These are phyloP conservation scores for Akebia trifoliata DNA, from an alignment of 164 flowering plant genomes.

Conservation along the genomic window DNA sequence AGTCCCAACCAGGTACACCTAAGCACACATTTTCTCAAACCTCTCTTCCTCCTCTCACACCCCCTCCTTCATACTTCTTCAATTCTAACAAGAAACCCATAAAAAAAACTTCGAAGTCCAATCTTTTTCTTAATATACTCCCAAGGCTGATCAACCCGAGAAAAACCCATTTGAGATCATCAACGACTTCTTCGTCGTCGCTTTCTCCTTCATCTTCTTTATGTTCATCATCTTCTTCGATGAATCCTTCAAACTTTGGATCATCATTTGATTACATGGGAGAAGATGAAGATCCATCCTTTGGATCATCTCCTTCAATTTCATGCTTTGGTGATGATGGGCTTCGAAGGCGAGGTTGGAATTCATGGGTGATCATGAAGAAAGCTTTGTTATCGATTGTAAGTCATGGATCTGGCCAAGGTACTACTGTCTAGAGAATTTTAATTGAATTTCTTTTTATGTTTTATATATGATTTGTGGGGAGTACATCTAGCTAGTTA, in stretches of 20 bases:
- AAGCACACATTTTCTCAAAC: constrained; percentile 24
- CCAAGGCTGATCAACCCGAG: constrained; percentile 10
- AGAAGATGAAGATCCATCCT: constrained; percentile 10
- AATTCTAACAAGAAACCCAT: constrained; percentile 15
- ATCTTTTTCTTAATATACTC: constrained; percentile 12
- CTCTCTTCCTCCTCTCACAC: constrained; percentile 56
- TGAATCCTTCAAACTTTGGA: constrained; percentile 7
- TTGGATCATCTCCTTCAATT: constrained; percentile 23
- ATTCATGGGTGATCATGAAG: constrained; percentile 17
- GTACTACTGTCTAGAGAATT: neutral
- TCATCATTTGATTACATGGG: constrained; percentile 11
- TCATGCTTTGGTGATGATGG: constrained; percentile 17
- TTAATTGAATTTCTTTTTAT: no score
- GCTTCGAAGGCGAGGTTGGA: constrained; percentile 6
- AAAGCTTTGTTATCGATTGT: constrained; percentile 18
- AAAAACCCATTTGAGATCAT: constrained; percentile 13
- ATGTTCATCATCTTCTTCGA: constrained; percentile 7
- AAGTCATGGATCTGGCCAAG: constrained; percentile 16
- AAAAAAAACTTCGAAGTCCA: constrained; percentile 21
- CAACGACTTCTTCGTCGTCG: constrained; percentile 14
- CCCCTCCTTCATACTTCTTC: constrained; percentile 56
- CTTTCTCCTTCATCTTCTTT: constrained; percentile 12
- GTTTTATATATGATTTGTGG: no score
- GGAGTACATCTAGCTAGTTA: no score
- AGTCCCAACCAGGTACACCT: constrained; percentile 70